A percentile compares a stretch with the other conserved stretches of the same genome.
These are phyloP conservation scores for Globisporangium megalacanthum DNA, from an alignment of 352 stramenopile species.

Conservation along the genomic window DNA sequence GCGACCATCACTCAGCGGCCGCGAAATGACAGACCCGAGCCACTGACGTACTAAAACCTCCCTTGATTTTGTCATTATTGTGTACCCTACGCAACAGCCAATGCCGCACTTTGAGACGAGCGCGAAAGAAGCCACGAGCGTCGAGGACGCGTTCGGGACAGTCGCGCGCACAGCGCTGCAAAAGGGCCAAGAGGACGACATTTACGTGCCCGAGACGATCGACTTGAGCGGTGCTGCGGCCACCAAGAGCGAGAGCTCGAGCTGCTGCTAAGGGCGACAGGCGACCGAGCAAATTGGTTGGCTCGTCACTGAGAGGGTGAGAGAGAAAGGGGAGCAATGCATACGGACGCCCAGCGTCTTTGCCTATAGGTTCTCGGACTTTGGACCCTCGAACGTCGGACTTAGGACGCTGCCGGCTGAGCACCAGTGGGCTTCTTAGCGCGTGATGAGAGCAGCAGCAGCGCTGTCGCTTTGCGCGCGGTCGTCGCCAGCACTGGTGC, in stretches of 20 bases:
- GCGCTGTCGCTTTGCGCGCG: background rate
- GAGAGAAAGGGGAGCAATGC: background rate
- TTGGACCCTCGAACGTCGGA: background rate
- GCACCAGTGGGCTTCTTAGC: background rate
- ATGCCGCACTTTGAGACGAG: constrained; percentile 98
- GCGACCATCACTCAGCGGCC: too few relatives aligned
- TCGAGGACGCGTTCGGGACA: constrained; percentile 96
- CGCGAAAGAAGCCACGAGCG: constrained; percentile 95
- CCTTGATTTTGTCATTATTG: too few relatives aligned
- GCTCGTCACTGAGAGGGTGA: background rate
- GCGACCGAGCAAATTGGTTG: background rate
- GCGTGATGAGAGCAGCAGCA: background rate
- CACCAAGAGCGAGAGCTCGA: constrained; percentile 60
- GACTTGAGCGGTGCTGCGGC: constrained; percentile 67
- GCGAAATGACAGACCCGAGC: background rate
- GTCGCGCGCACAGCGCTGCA: constrained; percentile 87
- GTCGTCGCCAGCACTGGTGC: background rate
- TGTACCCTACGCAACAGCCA: constrained; percentile 24
- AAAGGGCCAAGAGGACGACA: constrained; percentile 84
- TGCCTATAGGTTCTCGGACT: background rate
- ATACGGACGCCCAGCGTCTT: background rate
- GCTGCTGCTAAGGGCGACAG: constrained; percentile 55
- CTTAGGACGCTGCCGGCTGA: background rate
- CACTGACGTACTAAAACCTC: background rate
- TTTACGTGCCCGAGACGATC: constrained; percentile 85